These are phyloP conservation scores for Mortierella sp. DNA, from an alignment of 371 early-diverging fungal species.

Conservation along the genomic window DNA sequence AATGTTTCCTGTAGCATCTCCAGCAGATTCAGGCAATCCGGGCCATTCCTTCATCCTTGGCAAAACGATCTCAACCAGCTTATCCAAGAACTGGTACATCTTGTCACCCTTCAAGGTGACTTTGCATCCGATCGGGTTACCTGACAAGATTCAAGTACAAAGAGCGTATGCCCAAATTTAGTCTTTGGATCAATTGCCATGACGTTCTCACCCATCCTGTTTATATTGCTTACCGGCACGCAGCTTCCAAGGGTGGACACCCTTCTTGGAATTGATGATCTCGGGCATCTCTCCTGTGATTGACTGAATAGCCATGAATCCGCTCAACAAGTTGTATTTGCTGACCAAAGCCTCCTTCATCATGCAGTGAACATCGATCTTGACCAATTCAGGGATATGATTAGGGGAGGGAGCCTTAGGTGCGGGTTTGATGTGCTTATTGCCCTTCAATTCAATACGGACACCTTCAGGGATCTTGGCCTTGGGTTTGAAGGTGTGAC, in stretches of 20 bases:
- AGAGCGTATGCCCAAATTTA: neutral
- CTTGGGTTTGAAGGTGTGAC: conserved; percentile 67
- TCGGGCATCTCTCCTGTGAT: conserved; percentile 91
- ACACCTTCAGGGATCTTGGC: conserved; percentile 52
- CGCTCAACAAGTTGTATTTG: conserved; percentile 90
- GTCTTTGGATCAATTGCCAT: neutral
- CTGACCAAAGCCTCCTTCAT: conserved; percentile 86
- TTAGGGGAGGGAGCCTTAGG: conserved; percentile 62
- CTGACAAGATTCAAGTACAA: conserved; percentile 37
- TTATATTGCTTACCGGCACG: conserved; percentile 66
- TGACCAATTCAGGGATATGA: conserved; percentile 75
- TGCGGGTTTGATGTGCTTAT: conserved; percentile 70
- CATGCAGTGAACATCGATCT: conserved; percentile 83
- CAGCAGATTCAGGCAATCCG: conserved; percentile 81
- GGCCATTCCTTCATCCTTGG: conserved; percentile 95
- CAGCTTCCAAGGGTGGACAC: conserved; percentile 88
- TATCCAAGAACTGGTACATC: conserved; percentile 96
- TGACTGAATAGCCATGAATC: conserved; percentile 91
- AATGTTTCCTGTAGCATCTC: conserved; percentile 89
- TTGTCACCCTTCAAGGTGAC: conserved; percentile 84
- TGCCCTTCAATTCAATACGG: conserved; percentile 64
- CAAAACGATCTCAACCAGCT: conserved; percentile 92
- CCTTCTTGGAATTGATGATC: conserved; percentile 83
- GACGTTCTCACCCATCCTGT: neutral
- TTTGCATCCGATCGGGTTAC: conserved; percentile 92